phyloP scores from a whole-genome alignment of 2,329 filamentous ascomycete genomes.

The Colletotrichum horii region DNA sequence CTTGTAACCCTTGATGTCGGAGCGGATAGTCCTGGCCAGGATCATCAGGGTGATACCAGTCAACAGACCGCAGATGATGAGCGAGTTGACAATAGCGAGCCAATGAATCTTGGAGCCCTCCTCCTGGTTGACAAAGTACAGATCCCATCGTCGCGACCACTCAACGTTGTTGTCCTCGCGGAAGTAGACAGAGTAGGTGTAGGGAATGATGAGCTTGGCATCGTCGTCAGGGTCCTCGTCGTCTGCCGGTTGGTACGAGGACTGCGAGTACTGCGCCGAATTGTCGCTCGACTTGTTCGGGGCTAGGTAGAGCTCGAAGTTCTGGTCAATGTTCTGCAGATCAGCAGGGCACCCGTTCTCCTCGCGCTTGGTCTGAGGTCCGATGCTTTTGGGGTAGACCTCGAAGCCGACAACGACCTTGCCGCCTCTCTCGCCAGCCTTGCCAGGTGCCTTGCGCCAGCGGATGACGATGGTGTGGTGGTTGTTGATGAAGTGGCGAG shows the following conservation, averaged over 20 bases:
- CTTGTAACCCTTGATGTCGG: conserved; percentile 78
- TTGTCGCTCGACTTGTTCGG: conserved; percentile 62
- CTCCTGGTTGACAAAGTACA: conserved; percentile 88
- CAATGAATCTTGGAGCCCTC: conserved; percentile 84
- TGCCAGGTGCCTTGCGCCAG: conserved; percentile 74
- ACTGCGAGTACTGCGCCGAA: conserved; percentile 56
- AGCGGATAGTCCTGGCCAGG: conserved; percentile 76
- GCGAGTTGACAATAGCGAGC: conserved; percentile 86
- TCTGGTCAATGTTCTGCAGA: conserved; percentile 65
- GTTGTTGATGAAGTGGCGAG: conserved; percentile 81
- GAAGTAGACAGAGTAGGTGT: conserved; percentile 91
- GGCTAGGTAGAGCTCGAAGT: conserved; percentile 72
- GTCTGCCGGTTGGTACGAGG: conserved; percentile 63
- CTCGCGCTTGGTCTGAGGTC: conserved; percentile 61
- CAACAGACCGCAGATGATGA: conserved; percentile 81
- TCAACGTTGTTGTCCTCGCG: conserved; percentile 81
- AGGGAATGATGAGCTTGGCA: conserved; percentile 75
- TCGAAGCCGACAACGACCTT: conserved; percentile 90
- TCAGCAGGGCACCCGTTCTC: conserved; percentile 71
- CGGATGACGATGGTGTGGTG: conserved; percentile 86
- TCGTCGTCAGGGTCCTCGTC: conserved; percentile 66
- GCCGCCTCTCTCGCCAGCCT: conserved; percentile 70
- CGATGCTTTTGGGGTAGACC: conserved; percentile 86
- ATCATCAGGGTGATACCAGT: conserved; percentile 84
- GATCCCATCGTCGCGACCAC: conserved; percentile 85